Evolutionary conservation across 192 early-diverging fungal genomes (phyloP), one percentile per base, ranked within the genome.

Genomic region (Coemansia sp.): DNA sequence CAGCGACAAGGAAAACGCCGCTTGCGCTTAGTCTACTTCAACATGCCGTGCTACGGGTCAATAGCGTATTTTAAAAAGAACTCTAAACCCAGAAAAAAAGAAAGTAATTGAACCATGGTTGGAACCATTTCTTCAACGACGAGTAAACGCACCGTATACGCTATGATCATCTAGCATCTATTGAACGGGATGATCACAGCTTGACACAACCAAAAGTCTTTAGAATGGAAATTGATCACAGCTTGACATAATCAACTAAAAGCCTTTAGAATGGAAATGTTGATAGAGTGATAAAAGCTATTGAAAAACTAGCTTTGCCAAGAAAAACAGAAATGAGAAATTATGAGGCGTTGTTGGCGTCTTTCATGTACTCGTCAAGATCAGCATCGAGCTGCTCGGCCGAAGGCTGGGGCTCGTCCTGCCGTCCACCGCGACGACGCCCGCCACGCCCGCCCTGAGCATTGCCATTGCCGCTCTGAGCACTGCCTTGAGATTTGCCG

Each of bases 281-380:
- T 35, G 32, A 35, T 35, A 8, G 32, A 32, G 7, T 8, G 32
- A 35, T 35, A 35, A 35, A 35, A 35, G 32, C 32, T 29, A 29
- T 6, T 29, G 27, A 35, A 0, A 6, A 35, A 35, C 6, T 6
- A 35, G 32, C 32, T 35, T 35, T 35, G 32, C 32, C 32, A 35
- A 73, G 32, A 48, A 50, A 25, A 48, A 49, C 29, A 67, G 37
- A 60, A 9, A 53, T 12, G 23, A 1, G n/a, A 9, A n/a, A 1
- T 60, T 75, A 65, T 37, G 47, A 19, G 11, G 68, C 11, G 54
- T 71, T 68, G 45, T 73, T 63, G 58, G 62, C 70, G 10, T 72
- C 68, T 62, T 64, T 62, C 76, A 78, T 82, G 75, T 76, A 82
- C 60, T 60, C 58, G 67, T 76, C 75, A 7, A 76, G 74, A 6